Conservation (phyloP, 1,139 yeast species). For the Sugiyamaella sp. region DNA sequence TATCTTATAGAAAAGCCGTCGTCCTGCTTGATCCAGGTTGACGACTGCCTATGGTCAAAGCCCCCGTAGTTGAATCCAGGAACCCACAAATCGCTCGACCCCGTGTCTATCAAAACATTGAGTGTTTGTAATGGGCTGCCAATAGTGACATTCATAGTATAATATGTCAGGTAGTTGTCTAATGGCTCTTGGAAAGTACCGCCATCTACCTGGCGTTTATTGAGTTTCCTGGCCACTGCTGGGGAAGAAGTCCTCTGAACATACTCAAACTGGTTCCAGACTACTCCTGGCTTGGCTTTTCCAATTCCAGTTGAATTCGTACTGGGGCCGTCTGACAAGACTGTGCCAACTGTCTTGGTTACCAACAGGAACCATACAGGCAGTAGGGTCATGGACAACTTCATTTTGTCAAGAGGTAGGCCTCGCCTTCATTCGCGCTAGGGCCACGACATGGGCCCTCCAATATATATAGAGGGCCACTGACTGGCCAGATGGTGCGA, state of each 20-base stretch:
- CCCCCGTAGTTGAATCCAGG: conserved; percentile 34
- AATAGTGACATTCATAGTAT: conserved; percentile 40
- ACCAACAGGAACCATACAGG: background rate
- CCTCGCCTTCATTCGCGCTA: background rate
- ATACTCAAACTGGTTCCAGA: conserved; percentile 25
- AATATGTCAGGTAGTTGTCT: conserved; percentile 32
- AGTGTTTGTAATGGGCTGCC: conserved; percentile 36
- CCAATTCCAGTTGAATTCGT: background rate
- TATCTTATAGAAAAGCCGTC: conserved; percentile 32
- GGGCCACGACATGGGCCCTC: background rate
- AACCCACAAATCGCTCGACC: conserved; percentile 73
- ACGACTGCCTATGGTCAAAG: conserved; percentile 26
- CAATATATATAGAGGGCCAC: background rate
- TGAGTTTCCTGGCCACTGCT: conserved; percentile 6
- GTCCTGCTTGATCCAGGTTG: conserved; percentile 29
- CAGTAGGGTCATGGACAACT: background rate
- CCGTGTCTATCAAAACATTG: conserved; percentile 56
- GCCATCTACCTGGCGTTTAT: conserved; percentile 22
- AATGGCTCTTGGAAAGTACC: conserved; percentile 31
- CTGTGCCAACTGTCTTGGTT: background rate
- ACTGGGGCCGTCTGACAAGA: background rate
- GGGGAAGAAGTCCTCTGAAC: conserved; percentile 18
- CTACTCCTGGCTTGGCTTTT: conserved; percentile 17
- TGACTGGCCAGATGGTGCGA: too few relatives aligned
- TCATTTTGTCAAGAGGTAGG: background rate